These are phyloP conservation scores for Salix exigua DNA, from an alignment of 345 rosid species.

Conservation along the genomic window DNA sequence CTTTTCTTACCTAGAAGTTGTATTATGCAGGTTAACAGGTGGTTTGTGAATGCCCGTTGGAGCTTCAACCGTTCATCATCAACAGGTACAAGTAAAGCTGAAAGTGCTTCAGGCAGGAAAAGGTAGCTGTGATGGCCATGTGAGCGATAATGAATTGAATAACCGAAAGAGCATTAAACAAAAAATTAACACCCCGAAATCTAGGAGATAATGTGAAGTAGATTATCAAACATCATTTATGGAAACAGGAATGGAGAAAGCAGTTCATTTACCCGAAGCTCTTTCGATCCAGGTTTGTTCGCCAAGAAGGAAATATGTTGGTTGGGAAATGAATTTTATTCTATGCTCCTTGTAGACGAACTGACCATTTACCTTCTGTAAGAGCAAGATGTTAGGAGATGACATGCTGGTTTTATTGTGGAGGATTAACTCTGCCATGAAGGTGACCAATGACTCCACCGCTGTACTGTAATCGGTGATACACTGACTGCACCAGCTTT, in stretches of 20 bases:
- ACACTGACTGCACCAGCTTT: neutral
- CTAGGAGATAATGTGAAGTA: slow-evolving; percentile 11
- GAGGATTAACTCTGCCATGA: neutral
- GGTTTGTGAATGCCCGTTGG: slow-evolving; percentile 88
- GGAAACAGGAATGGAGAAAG: slow-evolving; percentile 1
- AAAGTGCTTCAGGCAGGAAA: slow-evolving; percentile 23
- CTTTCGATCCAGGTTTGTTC: neutral
- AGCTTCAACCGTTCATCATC: slow-evolving; percentile 42
- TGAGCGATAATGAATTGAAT: neutral
- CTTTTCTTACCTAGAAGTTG: neutral
- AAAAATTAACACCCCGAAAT: neutral
- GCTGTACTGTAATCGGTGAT: neutral
- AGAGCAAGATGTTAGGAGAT: neutral
- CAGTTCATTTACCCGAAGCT: slow-evolving; percentile 3
- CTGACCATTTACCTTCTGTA: slow-evolving; percentile 5
- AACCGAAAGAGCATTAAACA: neutral
- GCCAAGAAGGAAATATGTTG: slow-evolving; percentile 13
- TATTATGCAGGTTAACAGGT: slow-evolving; percentile 58
- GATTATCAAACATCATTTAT: neutral
- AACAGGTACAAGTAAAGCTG: slow-evolving; percentile 14
- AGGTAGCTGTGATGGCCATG: slow-evolving; percentile 14
- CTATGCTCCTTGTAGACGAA: neutral
- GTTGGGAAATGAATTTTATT: slow-evolving; percentile 2
- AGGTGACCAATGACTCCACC: neutral
- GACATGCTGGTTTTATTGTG: neutral